Percentiles rank a stretch among this genome's conserved stretches.
Conservation (phyloP, 1,139 yeast genomes). For the Blastobotrys elegans region DNA sequence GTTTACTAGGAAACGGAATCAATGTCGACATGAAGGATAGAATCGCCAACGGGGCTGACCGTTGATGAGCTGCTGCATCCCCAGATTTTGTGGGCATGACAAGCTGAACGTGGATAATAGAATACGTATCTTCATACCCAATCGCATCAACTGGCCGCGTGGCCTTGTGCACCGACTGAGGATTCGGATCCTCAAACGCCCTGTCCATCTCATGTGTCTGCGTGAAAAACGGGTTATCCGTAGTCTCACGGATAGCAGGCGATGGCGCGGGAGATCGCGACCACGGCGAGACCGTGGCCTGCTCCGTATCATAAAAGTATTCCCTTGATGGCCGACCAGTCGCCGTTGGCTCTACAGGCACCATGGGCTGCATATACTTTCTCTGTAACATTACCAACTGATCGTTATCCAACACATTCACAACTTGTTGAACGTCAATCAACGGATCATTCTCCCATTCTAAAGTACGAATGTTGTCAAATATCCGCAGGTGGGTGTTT, state of each 20-base stretch:
- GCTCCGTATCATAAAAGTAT: slow-evolving; percentile 28
- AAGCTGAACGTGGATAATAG: slow-evolving; percentile 32
- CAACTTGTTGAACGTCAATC: slow-evolving; percentile 31
- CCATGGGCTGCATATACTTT: slow-evolving; percentile 20
- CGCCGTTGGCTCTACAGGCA: neutral
- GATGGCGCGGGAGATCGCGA: slow-evolving; percentile 34
- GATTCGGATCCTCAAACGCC: slow-evolving; percentile 27
- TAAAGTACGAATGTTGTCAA: slow-evolving; percentile 27
- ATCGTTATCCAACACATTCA: slow-evolving; percentile 28
- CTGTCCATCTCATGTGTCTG: slow-evolving; percentile 22
- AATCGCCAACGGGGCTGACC: slow-evolving; percentile 33
- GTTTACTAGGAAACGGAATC: slow-evolving; percentile 32
- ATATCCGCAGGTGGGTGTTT: slow-evolving; percentile 15
- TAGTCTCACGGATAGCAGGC: slow-evolving; percentile 29
- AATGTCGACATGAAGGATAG: slow-evolving; percentile 32
- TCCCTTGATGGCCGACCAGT: neutral
- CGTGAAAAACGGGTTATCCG: slow-evolving; percentile 29
- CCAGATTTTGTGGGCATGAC: slow-evolving; percentile 21
- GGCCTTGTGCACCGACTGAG: slow-evolving; percentile 4
- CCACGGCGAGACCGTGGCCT: slow-evolving; percentile 32
- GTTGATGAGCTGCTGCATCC: neutral
- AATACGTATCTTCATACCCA: slow-evolving; percentile 31
- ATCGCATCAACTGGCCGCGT: slow-evolving; percentile 24
- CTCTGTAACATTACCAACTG: slow-evolving; percentile 30
- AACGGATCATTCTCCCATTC: slow-evolving; percentile 33